A percentile compares a stretch with the other conserved stretches of the same genome.
These are phyloP conservation scores for Xylaria arbuscula DNA, from an alignment of 2,329 filamentous ascomycete genomes.

Conservation along the genomic window DNA sequence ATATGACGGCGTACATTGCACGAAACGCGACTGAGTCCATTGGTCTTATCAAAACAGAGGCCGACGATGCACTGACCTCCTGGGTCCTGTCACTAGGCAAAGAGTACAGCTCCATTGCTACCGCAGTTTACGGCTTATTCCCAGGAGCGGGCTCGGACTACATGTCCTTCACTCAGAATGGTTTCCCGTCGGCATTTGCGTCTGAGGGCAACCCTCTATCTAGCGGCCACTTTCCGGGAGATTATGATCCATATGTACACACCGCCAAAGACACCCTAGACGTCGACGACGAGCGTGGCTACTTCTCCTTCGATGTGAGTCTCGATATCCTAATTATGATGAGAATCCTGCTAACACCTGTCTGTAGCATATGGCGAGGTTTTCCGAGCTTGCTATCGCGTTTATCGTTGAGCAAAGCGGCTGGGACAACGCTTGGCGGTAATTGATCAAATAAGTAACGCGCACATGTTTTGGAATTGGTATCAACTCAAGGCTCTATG, in stretches of 20 bases:
- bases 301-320: constrained; percentile 54
- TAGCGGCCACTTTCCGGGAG: constrained; percentile 34
- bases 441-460: neutral
- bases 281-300: constrained; percentile 53
- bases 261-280: constrained; percentile 52
- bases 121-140: constrained; percentile 50
- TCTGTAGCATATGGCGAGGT: constrained; percentile 54
- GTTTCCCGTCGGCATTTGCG: constrained; percentile 55
- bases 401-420: constrained; percentile 55
- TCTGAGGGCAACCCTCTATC: constrained; percentile 53
- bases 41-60: constrained; percentile 54
- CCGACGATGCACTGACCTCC: constrained; percentile 52
- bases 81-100: constrained; percentile 52
- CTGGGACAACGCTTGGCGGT: constrained; percentile 56
- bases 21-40: constrained; percentile 54
- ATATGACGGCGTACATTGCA: constrained; percentile 54
- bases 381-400: constrained; percentile 55
- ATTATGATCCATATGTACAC: constrained; percentile 55
- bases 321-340: neutral
- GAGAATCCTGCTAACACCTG: constrained; percentile 27
- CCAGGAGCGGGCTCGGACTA: constrained; percentile 54
- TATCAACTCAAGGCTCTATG: neutral
- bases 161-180: constrained; percentile 55
- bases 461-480: neutral
- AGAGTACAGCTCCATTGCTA: constrained; percentile 53